These are phyloP conservation scores for Penicillium mononematosum DNA, from an alignment of 495 filamentous ascomycete genomes.

Conservation along the genomic window DNA sequence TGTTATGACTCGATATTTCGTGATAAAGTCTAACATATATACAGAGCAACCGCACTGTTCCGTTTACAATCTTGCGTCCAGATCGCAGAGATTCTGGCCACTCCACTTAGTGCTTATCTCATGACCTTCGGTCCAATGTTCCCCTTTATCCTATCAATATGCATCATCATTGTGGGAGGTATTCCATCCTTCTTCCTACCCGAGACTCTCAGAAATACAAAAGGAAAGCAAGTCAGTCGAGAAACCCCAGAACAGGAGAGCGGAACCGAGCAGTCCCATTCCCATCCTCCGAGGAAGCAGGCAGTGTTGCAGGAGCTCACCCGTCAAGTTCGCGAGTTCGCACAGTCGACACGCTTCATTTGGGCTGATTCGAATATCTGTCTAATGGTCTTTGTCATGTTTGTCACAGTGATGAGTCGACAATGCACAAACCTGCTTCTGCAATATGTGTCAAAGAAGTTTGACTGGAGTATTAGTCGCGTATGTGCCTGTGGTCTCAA, in stretches of 20 bases:
- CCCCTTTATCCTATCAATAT: slow-evolving; percentile 28
- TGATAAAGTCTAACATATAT: slow-evolving; percentile 2
- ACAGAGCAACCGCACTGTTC: slow-evolving; percentile 32
- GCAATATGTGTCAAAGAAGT: slow-evolving; percentile 45
- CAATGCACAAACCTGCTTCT: slow-evolving; percentile 34
- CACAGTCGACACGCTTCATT: slow-evolving; percentile 32
- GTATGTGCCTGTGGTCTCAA: slow-evolving; percentile 21
- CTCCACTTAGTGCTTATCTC: slow-evolving; percentile 33
- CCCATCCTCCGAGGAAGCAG: slow-evolving; percentile 9
- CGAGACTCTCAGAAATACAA: slow-evolving; percentile 40
- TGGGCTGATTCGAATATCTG: slow-evolving; percentile 29
- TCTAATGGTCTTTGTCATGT: slow-evolving; percentile 32
- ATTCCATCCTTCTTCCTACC: slow-evolving; percentile 39
- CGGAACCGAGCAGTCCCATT: slow-evolving; percentile 3
- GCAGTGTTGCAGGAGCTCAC: slow-evolving; percentile 17
- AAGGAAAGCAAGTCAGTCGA: slow-evolving; percentile 15
- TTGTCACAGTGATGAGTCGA: slow-evolving; percentile 33
- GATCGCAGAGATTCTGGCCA: slow-evolving; percentile 32
- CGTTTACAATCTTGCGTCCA: slow-evolving; percentile 22
- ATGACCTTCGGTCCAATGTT: slow-evolving; percentile 30
- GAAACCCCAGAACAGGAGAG: background rate
- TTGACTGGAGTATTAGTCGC: slow-evolving; percentile 39
- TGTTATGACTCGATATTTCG: background rate
- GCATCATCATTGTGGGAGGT: slow-evolving; percentile 29
- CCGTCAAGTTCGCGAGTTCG: slow-evolving; percentile 24